Evolutionary conservation across 306 rosid species (phyloP).

Genomic region (Dalbergia oliveri): DNA sequence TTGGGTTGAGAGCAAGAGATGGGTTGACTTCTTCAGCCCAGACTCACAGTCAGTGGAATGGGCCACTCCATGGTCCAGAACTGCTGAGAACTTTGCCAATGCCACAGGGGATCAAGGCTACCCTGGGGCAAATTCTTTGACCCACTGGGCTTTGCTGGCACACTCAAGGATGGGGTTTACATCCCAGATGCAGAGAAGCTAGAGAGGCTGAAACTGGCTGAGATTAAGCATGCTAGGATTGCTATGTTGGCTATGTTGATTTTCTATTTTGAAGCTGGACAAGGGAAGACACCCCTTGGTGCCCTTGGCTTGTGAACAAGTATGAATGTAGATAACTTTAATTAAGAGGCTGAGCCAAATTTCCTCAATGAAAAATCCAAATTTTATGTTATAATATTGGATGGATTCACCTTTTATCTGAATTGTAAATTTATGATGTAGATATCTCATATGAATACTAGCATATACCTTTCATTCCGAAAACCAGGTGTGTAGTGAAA

Average conservation of each 20-base stretch:
- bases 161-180: constrained; percentile 64
- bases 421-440: background rate
- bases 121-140: constrained; percentile 99
- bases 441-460: background rate
- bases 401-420: constrained; percentile 30
- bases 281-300: constrained; percentile 88
- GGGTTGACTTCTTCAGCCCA: constrained; percentile 99
- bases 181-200: constrained; percentile 66
- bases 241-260: constrained; percentile 90
- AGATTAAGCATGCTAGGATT: constrained; percentile 78
- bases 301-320: constrained; percentile 75
- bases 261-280: constrained; percentile 92
- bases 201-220: constrained; percentile 80
- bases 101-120: constrained; percentile 94
- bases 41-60: constrained; percentile 94
- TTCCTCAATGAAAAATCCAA: constrained; percentile 12
- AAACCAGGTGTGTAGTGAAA: background rate
- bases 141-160: constrained; percentile 81
- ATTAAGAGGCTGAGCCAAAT: constrained; percentile 32
- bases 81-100: constrained; percentile 86
- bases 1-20: constrained; percentile 97
- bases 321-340: constrained; percentile 48
- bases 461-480: background rate
- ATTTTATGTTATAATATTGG: constrained; percentile 1
- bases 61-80: constrained; percentile 99